phyloP scores from a whole-genome alignment of 345 rosid species.

The Corchorus capsularis region DNA sequence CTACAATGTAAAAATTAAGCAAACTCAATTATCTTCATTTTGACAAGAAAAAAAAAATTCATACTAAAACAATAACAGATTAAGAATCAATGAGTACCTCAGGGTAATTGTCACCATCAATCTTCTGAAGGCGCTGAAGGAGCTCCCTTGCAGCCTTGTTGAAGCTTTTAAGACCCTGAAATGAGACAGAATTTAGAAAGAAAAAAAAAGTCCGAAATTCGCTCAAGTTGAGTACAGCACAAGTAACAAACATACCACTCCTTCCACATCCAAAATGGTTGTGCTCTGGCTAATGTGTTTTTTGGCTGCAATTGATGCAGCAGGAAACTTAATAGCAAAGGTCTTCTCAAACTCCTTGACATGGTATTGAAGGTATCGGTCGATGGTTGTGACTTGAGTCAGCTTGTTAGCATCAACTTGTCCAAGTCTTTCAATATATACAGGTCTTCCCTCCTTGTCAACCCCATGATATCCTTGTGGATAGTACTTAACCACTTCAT shows the following conservation, averaged over 20 bases:
- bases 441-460: slow-evolving; percentile 84
- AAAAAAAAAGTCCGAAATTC: neutral
- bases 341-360: slow-evolving; percentile 87
- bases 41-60: neutral
- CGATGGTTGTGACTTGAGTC: slow-evolving; percentile 79
- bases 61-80: neutral
- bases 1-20: slow-evolving; percentile 39
- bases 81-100: slow-evolving; percentile 50
- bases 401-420: slow-evolving; percentile 80
- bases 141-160: slow-evolving; percentile 84
- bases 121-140: slow-evolving; percentile 65
- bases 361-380: slow-evolving; percentile 80
- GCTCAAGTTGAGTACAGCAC: neutral
- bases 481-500: slow-evolving; percentile 71
- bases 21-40: slow-evolving; percentile 23
- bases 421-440: slow-evolving; percentile 82
- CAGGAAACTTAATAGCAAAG: slow-evolving; percentile 71
- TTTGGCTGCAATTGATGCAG: slow-evolving; percentile 74
- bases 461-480: slow-evolving; percentile 97
- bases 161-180: slow-evolving; percentile 87
- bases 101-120: slow-evolving; percentile 86
- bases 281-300: slow-evolving; percentile 89
- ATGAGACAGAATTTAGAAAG: neutral
- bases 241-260: slow-evolving; percentile 66
- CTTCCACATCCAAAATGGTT: slow-evolving; percentile 87